Evolutionary conservation across 768 basidiomycete species (phyloP), one percentile per base, ranked within the genome.

Genomic region (Naganishia vaughanmartiniae): DNA sequence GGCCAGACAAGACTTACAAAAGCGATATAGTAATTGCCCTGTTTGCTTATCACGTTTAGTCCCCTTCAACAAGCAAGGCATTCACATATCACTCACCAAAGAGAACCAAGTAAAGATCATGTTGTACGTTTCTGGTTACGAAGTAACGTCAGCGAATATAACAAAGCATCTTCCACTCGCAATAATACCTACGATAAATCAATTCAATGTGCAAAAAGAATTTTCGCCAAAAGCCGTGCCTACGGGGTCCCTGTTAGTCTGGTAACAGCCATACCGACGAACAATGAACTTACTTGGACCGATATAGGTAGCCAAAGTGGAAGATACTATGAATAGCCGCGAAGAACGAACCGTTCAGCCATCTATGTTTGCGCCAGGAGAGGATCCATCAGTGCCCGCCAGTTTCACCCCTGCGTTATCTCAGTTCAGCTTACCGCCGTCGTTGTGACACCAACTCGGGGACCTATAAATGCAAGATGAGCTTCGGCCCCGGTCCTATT

Each of bases 321-420:
- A 93, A 85, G 4, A 88, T 90, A 69, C 89, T 89, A 83, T 98
- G 93, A 19, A 98, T 88, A 0, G 90, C 92, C 12, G 94, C 96
- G 81, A 99, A 99, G 87, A 99, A 98, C 4, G 92, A 94, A 17
- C 95, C 93, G 80, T 97, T 97, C 31, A 99, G 85, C 95, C 95
- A 98, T 48, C 60, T 63, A 45, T 1, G 10, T 21, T n/a, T n/a
- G n/a, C n/a, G n/a, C n/a, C 24, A 45, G 33, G 24, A 15, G 15
- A 55, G 19, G 15, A 94, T 89, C 45, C 26, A 15, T 30, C 4
- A 42, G 15, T 45, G 4, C 7, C 42, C 36, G 39, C 4, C n/a
- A 42, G 1, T 4, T 45, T 28, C 42, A 4, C 1, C 46, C n/a
- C 57, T 5, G 34, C 34, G 12, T 24, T 1, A 26, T 51, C 6